Conservation (phyloP, 1,139 yeast genomes). For the Magnusiomyces tetraspermus region DNA sequence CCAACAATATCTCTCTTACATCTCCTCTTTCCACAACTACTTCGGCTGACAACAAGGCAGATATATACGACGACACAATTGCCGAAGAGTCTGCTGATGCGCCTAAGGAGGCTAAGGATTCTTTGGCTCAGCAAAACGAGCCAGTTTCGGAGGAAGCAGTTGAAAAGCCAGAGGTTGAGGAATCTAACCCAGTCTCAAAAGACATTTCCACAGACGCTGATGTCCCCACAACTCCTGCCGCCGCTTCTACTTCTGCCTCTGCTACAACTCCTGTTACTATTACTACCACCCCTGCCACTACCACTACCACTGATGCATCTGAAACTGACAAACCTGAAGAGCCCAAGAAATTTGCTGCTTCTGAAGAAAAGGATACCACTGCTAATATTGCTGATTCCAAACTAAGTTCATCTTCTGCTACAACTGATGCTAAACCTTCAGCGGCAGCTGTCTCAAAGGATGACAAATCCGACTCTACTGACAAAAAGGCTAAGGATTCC, state of each 20-base stretch:
- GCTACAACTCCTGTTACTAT: too few species aligned
- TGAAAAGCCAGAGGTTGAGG: neutral
- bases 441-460: too few species aligned
- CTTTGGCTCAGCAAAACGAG: neutral
- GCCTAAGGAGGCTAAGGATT: conserved; percentile 1
- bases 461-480: too few species aligned
- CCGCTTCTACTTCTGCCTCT: too few species aligned
- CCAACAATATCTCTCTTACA: neutral
- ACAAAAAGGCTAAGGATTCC: neutral
- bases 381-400: neutral
- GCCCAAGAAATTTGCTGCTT: neutral
- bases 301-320: neutral
- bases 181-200: neutral
- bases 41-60: neutral
- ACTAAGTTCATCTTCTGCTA: neutral
- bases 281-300: neutral
- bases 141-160: neutral
- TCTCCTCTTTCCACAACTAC: neutral
- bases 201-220: neutral
- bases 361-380: neutral
- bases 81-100: neutral
- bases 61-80: neutral
- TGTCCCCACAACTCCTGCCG: neutral
- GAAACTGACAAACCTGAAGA: neutral
- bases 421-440: neutral